Evolutionary conservation across 257 asterid species (phyloP).

Genomic region (Solanum virginianum): DNA sequence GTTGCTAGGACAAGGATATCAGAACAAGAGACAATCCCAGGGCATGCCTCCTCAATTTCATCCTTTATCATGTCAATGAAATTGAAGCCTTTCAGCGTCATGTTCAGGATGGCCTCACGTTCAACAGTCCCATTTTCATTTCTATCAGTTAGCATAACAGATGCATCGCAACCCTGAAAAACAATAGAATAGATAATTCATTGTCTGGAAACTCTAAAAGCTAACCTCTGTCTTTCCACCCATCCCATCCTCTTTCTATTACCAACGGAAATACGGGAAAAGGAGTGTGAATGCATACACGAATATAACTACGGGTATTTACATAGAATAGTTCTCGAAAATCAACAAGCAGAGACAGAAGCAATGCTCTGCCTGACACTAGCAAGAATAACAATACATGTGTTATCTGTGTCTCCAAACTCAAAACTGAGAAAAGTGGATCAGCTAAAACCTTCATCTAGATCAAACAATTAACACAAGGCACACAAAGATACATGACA

Average conservation of each 20-base stretch:
- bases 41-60: slow-evolving; percentile 15
- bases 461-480: background rate
- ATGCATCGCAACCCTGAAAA: slow-evolving; percentile 32
- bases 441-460: background rate
- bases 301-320: background rate
- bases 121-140: slow-evolving; percentile 3
- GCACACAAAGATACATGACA: background rate
- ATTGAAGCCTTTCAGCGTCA: slow-evolving; percentile 19
- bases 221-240: background rate
- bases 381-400: background rate
- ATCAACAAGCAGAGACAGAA: background rate
- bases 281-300: background rate
- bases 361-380: background rate
- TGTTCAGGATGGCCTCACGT: slow-evolving; percentile 18
- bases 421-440: background rate
- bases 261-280: background rate
- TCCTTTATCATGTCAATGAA: slow-evolving; percentile 18
- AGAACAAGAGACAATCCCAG: slow-evolving; percentile 27
- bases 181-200: background rate
- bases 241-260: background rate
- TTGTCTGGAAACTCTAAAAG: background rate
- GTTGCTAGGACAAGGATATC: slow-evolving; percentile 24
- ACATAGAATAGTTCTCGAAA: background rate
- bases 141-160: slow-evolving; percentile 7
- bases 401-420: background rate